Evolutionary conservation across 352 stramenopile species (phyloP).

Genomic region (Globisporangium iwayamae): DNA sequence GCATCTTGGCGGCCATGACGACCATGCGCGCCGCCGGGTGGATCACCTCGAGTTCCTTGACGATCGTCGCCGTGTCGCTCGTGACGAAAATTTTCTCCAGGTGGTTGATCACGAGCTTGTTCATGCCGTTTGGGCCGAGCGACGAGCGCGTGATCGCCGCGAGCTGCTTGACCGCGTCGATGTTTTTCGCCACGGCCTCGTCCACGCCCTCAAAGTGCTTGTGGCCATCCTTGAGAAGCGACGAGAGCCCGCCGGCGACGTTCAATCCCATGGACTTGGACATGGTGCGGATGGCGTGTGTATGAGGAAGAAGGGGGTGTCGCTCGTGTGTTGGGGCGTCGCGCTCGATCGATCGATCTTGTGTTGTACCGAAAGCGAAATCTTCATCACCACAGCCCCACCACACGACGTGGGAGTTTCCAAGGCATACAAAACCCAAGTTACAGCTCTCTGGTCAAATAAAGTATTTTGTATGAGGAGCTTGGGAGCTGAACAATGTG

Average conservation of each 20-base stretch:
- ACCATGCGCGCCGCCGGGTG: constrained; percentile 99
- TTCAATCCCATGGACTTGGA: constrained; percentile 95
- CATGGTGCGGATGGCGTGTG: constrained; percentile 33
- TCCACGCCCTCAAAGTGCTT: constrained; percentile 95
- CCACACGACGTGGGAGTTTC: constrained; percentile 8
- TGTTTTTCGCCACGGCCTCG: constrained; percentile 97
- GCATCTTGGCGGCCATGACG: constrained; percentile 96
- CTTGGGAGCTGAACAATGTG: not conserved
- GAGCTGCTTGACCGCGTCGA: constrained; percentile 98
- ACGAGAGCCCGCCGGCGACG: constrained; percentile 92
- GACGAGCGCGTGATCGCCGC: constrained; percentile 96
- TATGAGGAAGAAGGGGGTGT: not conserved
- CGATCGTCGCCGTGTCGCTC: constrained; percentile 98
- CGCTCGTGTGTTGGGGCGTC: not conserved
- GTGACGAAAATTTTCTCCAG: constrained; percentile 99
- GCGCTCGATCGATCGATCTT: constrained; percentile 1
- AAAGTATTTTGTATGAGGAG: not conserved
- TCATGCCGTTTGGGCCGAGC: constrained; percentile 98
- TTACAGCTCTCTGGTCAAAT: not conserved
- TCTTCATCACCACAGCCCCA: constrained; percentile 14
- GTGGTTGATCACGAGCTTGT: constrained; percentile 99
- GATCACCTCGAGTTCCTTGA: constrained; percentile 98
- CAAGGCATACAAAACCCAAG: not conserved
- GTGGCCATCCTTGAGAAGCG: constrained; percentile 98
- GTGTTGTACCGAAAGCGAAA: constrained; percentile 12